Evolutionary conservation across 129 eudicot genomes (phyloP), one percentile per base, ranked within the genome.

Genomic region (Chrysanthemum makinoi): DNA sequence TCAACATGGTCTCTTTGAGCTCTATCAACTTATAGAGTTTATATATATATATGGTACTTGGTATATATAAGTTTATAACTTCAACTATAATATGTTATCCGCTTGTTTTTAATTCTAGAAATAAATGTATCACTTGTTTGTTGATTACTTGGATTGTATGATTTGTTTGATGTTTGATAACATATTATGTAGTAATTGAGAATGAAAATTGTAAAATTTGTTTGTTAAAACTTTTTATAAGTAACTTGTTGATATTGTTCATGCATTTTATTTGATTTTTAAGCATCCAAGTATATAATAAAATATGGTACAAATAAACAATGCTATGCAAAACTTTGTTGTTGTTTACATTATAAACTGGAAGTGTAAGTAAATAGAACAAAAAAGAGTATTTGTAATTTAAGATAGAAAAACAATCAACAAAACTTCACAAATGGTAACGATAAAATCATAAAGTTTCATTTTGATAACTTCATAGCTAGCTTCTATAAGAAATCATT

Each of bases 1-100:
- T 54, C 91, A 46, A 73, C 88, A 74, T 86, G 88, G 88, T 88
- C 90, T 47, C 77, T 84, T 76, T 86, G 72, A 64, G 55, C 73
- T 62, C 58, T 14, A 28, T 18, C 0, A 61, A 4, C 7, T 5
- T 12, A 5, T 12, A 39, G 46, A 39, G 46, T 39, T 39, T 65
- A 39, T 39, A 53, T 66, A 65, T n/a, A n/a, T 35, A 30, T 65
- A 53, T 39, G 46, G 46, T 39, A 39, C 47, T 49, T 30, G 15
- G 12, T 55, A 3, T 75, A 62, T 73, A 73, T 63, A 73, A 35
- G 1, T 67, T 66, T 58, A 76, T 26, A n/a, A n/a, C n/a, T n/a
- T n/a, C n/a, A n/a, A n/a, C n/a, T n/a, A n/a, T n/a, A n/a, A n/a
- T n/a, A n/a, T 70, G 63, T 50, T 58, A 33, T 28, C 52, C 16